phyloP scores from a whole-genome alignment of 1,284 basidiomycete genomes.

The Paramarasmius palmivorus region DNA sequence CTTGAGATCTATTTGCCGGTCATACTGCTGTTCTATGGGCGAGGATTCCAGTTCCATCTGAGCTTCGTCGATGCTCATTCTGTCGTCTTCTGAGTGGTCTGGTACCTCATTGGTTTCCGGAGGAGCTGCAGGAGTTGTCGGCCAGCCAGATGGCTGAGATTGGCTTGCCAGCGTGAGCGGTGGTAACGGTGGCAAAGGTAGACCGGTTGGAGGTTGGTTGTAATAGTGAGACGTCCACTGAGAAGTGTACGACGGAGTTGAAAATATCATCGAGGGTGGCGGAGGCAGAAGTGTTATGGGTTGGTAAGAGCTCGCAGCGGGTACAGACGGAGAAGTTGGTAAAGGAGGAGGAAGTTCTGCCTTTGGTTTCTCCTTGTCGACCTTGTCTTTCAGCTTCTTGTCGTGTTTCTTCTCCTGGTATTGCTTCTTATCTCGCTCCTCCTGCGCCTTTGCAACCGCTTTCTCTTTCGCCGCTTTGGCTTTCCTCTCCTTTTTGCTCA shows the following conservation, averaged over 20 bases:
- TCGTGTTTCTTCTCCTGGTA: conserved; percentile 1
- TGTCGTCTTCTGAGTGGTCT: not conserved
- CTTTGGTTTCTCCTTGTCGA: conserved; percentile 11
- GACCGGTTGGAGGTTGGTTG: not conserved
- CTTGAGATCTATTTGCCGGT: too few species aligned
- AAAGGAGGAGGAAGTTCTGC: conserved; percentile 1
- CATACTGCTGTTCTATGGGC: conserved; percentile 1
- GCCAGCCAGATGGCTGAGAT: too few species aligned
- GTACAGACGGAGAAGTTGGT: not conserved
- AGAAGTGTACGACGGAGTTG: not conserved
- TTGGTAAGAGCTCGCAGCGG: not conserved
- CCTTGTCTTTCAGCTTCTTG: conserved; percentile 6
- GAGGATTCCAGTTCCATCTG: not conserved
- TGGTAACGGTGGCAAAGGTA: not conserved
- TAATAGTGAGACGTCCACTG: not conserved
- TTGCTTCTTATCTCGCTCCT: too few species aligned
- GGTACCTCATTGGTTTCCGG: not conserved
- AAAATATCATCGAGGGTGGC: not conserved
- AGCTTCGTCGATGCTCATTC: not conserved
- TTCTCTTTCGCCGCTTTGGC: conserved; percentile 31
- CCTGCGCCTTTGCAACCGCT: conserved; percentile 27
- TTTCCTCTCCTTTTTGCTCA: conserved; percentile 42
- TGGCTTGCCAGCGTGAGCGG: not conserved
- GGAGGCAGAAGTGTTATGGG: not conserved
- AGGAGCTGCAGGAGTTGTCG: not conserved